Conservation (phyloP, 495 filamentous ascomycete species). For the Oleoguttula mirabilis region DNA sequence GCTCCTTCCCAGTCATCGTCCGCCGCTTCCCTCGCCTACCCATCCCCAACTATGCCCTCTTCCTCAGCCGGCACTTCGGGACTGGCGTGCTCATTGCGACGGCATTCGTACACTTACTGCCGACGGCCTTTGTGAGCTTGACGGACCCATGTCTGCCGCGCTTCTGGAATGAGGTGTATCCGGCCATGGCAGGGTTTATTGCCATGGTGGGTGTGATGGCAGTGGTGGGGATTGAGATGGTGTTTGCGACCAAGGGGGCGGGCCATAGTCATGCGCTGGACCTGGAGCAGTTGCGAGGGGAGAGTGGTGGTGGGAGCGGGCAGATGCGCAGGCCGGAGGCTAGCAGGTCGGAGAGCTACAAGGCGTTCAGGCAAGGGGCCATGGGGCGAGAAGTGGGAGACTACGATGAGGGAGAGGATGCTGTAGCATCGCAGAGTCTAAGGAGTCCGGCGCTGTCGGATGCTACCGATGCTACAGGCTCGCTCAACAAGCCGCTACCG, state of each 20-base stretch:
- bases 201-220: slow-evolving; percentile 31
- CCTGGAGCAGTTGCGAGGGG: slow-evolving; percentile 12
- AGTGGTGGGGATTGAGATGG: slow-evolving; percentile 37
- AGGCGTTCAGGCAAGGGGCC: slow-evolving; percentile 15
- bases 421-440: neutral
- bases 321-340: slow-evolving; percentile 3
- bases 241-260: slow-evolving; percentile 32
- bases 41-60: slow-evolving; percentile 33
- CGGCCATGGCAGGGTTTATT: slow-evolving; percentile 34
- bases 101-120: slow-evolving; percentile 37
- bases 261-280: slow-evolving; percentile 23
- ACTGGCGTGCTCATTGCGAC: slow-evolving; percentile 40
- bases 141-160: slow-evolving; percentile 35
- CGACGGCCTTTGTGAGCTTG: slow-evolving; percentile 33
- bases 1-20: slow-evolving; percentile 34
- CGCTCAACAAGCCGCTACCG: slow-evolving; percentile 17
- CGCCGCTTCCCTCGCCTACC: slow-evolving; percentile 29
- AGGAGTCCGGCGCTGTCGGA: slow-evolving; percentile 12
- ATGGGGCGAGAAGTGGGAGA: slow-evolving; percentile 9
- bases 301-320: neutral
- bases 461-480: neutral
- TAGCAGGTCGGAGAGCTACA: slow-evolving; percentile 21
- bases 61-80: slow-evolving; percentile 37
- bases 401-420: slow-evolving; percentile 7
- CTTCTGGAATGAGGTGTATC: slow-evolving; percentile 36